Evolutionary conservation across 192 early-diverging fungal species (phyloP).

Genomic region (Lunasporangiospora selenospora): DNA sequence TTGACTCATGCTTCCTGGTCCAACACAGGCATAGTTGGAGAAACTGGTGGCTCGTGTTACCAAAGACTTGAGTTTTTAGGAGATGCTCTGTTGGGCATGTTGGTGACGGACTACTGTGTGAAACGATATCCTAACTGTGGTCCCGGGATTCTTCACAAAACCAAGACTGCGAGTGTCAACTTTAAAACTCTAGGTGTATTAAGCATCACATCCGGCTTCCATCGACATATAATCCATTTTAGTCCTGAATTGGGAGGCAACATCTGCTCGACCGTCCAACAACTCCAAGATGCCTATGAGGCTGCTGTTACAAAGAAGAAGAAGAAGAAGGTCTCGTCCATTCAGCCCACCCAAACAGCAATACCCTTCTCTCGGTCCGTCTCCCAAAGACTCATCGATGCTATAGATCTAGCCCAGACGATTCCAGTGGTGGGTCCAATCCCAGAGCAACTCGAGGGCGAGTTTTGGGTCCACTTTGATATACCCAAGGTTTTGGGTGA

Average conservation of each 20-base stretch:
- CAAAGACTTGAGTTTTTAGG: conserved; percentile 94
- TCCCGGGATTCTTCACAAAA: conserved; percentile 77
- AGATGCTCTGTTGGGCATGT: conserved; percentile 78
- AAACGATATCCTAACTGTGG: conserved; percentile 63
- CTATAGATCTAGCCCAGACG: no score
- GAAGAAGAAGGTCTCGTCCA: no score
- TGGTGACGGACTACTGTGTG: conserved; percentile 76
- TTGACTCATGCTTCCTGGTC: conserved; percentile 79
- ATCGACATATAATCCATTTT: conserved; percentile 71
- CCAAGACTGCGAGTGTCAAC: conserved; percentile 84
- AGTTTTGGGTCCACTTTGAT: conserved; percentile 80
- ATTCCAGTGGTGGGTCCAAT: no score
- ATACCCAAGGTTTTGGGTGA: conserved; percentile 89
- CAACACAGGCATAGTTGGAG: background rate
- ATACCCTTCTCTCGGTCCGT: no score
- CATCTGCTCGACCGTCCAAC: conserved; percentile 58
- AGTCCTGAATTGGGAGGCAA: conserved; percentile 58
- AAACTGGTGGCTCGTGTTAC: conserved; percentile 71
- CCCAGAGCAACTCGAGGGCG: conserved; percentile 48
- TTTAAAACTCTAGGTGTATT: conserved; percentile 85
- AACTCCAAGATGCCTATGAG: conserved; percentile 45
- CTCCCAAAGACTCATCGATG: no score
- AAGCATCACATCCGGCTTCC: conserved; percentile 67
- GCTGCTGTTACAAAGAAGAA: no score
- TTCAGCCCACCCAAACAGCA: no score